Base-by-base conservation (phyloP, 2,329 filamentous ascomycete species). In the Aspergillus sp. region DNA sequence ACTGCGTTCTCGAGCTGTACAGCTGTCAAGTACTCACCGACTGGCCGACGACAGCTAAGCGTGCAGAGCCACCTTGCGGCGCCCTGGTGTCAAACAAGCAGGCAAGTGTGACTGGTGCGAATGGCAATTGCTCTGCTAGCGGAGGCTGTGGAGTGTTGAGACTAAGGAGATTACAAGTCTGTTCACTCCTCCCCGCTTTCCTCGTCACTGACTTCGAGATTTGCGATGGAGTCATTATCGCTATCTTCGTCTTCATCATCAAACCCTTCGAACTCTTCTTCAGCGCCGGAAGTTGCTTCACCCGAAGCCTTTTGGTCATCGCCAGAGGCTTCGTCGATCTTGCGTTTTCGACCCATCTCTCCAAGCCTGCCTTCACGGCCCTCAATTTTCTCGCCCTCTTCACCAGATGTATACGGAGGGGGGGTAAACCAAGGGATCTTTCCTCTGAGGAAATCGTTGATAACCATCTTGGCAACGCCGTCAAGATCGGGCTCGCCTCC, bases 361-460 rank as follows among this genome's bases (percentile, higher is more conserved):
- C 93, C 93, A 0, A 96, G 79, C 64, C 86, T 84, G 12, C 92
- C 92, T 60, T 90, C 84, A 47, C 92, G 85, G 5, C 90, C 90
- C 61, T 87, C 85, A n/a, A 88, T 77, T 39, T 77, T 78, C 45
- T 72, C 78, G 11, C 77, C 76, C 14, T 77, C 79, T 33, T 84
- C 82, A 6, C 79, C 79, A 9, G 77, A 79, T 48, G 75, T 70
- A 14, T 82, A 77, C 2, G 93, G 91, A 9, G 92, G 88, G 8
- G 91, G 87, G 0, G 90, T 95, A 70, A 92, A 99, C 95, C 96
- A 99, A 1, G 95, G 95, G 25, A 98, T 90, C 77, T 93, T 97
- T 56, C 95, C 95, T 62, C 95, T 82, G 70, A 98, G 85, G 73
- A 98, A 99, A 71, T 99, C 95, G 68, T 96, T 98, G 59, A 99